Evolutionary conservation across 169 alveolate genomes (phyloP), one percentile per base, ranked within the genome.

Genomic region (Cryptosporidium felis): DNA sequence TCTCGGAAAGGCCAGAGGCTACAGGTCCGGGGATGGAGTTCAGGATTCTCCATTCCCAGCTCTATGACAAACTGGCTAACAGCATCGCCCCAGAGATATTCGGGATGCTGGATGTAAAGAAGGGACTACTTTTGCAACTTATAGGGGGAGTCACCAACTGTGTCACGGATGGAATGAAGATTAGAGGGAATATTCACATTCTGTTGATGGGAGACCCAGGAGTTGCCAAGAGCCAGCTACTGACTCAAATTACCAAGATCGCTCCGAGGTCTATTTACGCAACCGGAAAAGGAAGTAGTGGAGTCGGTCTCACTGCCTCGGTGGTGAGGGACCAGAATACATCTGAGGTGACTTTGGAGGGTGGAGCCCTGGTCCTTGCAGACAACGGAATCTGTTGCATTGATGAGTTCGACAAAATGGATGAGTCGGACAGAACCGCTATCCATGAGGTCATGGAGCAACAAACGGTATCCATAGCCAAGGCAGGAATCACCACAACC

Each of bases 381-480:
- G 99, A 97, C 82, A 94, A 90, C 81, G 99, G 99, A 32, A 94
- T 98, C 2, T 98, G 99, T 90, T 97, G 99, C 88, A 97, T 97
- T 60, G 99, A 97, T 89, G 99, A 97, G 91, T 97, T 97, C 89
- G 99, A 97, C 91, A 97, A 97, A 89, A 94, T 92, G 99, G 98
- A 96, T 91, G 99, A 96, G 80, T 89, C 95, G 59, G 99, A 97
- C 91, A 91, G 99, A 82, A 95, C 98, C 9, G 97, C 98, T 36
- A 96, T 98, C 51, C 98, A 98, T 80, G 99, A 98, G 91, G 99
- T 96, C 12, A 96, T 97, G 99, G 99, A 98, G 90, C 98, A 98
- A 89, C 97, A 98, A 92, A 96, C 99, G 12, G 99, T 98, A 1
- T 93, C 98, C 30, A 96, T 98, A 63, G 99, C 99, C 2, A 98